phyloP scores from a whole-genome alignment of 2,329 filamentous ascomycete genomes.

The Stagonosporopsis tanaceti region DNA sequence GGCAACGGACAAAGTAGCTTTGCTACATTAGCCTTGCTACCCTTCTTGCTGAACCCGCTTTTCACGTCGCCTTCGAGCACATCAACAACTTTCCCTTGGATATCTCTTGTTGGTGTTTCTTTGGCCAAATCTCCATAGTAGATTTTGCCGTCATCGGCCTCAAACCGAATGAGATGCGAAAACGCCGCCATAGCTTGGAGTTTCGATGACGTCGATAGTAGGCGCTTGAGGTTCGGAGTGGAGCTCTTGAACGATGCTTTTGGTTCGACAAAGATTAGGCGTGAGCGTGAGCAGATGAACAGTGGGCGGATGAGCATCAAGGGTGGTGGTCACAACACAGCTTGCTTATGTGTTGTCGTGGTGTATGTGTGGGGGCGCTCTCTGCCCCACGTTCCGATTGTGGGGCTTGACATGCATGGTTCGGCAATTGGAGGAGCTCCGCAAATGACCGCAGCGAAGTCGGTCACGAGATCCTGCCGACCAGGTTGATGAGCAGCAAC shows the following conservation, averaged over 20 bases:
- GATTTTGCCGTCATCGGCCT: constrained; percentile 38
- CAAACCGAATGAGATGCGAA: constrained; percentile 46
- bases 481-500: too few relatives aligned
- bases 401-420: not conserved
- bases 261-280: not conserved
- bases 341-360: constrained; percentile 11
- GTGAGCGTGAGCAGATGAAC: constrained; percentile 3
- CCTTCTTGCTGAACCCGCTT: constrained; percentile 42
- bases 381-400: constrained; percentile 15
- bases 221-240: not conserved
- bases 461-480: not conserved
- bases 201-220: constrained; percentile 10
- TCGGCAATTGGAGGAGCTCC: constrained; percentile 14
- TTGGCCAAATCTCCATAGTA: constrained; percentile 44
- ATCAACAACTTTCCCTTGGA: constrained; percentile 41
- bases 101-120: constrained; percentile 40
- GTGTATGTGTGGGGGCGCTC: constrained; percentile 9
- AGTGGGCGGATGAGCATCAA: constrained; percentile 9
- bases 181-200: constrained; percentile 33
- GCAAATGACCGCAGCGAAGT: not conserved
- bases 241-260: not conserved
- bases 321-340: not conserved
- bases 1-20: constrained; percentile 45
- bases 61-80: constrained; percentile 40
- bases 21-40: constrained; percentile 33